Base-by-base conservation (phyloP, 2,329 filamentous ascomycete genomes). In the Berkeleyomyces rouxiae region DNA sequence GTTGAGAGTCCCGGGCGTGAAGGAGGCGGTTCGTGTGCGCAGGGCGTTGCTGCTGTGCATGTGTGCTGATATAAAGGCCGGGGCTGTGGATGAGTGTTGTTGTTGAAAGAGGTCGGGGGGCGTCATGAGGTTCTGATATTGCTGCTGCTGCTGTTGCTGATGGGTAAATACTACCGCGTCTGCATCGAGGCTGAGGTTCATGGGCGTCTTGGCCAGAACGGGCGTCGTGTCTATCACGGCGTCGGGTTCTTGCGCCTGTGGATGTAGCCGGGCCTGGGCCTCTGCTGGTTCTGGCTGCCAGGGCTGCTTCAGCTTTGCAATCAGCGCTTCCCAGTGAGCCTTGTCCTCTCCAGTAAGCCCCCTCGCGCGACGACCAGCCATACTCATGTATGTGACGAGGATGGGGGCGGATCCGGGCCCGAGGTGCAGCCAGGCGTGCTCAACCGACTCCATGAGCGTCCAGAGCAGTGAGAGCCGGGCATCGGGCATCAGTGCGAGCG, bases 331-430 rank as follows among this genome's bases (percentile, higher is more conserved):
- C 73, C 72, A 74, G 53, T 68, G 71, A 4, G 59, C 61, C 60
- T 69, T 69, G 53, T 75, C 73, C 44, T 70, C 67, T n/a, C 70
- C 70, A 59, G 69, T 70, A 66, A 74, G 69, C 40, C 69, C 69
- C 33, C 67, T 68, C 16, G 67, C 65, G 62, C 70, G 69, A 1
- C 70, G 67, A n/a, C 71, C 69, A 13, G 73, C 70, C 63, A 74
- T 71, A n/a, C 70, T 68, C 65, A 75, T 70, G 49, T 74, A 66
- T 2, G 67, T 70, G 11, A 71, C 67, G 37, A 74, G 67, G 53
- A 74, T 60, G 4, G 73, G 72, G 3, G 73, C 72, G 36, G 70
- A 72, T 5, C 72, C 71, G 3, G 68, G 66, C 1, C 73, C 73
- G 62, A 75, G 73, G 4, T 64, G 59, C n/a, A 39, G 23, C 46